Conservation (phyloP, 352 stramenopile species). For the Phytophthora podocarpi region DNA sequence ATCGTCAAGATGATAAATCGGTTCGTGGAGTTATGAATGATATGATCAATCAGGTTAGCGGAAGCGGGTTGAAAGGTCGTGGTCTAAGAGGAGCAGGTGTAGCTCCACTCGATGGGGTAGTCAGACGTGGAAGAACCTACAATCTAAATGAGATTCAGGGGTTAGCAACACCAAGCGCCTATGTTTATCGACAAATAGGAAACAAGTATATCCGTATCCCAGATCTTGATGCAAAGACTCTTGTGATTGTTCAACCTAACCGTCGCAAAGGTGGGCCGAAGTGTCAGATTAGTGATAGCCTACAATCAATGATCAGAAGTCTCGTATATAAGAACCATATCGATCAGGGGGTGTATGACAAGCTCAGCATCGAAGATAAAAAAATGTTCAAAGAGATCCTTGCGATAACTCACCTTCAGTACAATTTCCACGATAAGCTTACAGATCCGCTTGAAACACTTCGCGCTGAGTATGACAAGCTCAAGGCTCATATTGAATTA, state of each 20-base stretch:
- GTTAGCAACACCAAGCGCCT: slow-evolving; percentile 12
- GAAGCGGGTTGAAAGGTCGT: neutral
- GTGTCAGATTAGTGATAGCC: slow-evolving; percentile 5
- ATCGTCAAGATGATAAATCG: too few relatives aligned
- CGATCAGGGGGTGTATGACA: slow-evolving; percentile 16
- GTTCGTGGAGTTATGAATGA: too few relatives aligned
- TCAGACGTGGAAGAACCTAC: slow-evolving; percentile 6
- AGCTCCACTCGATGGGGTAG: slow-evolving; percentile 8
- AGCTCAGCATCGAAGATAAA: slow-evolving; percentile 17
- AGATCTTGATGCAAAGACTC: slow-evolving; percentile 17
- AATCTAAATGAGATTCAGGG: slow-evolving; percentile 23
- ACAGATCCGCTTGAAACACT: neutral
- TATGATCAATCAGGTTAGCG: too few relatives aligned
- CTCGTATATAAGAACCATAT: slow-evolving; percentile 12
- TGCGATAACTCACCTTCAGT: slow-evolving; percentile 2
- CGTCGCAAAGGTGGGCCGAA: slow-evolving; percentile 4
- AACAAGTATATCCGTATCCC: slow-evolving; percentile 1
- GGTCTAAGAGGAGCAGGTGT: slow-evolving; percentile 16
- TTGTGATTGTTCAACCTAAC: slow-evolving; percentile 15
- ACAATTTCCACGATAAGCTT: slow-evolving; percentile 6
- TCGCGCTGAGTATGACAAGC: slow-evolving; percentile 8
- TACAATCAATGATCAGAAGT: slow-evolving; percentile 14
- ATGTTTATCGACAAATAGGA: too few relatives aligned
- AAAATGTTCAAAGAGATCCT: slow-evolving; percentile 14
- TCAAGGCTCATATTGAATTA: slow-evolving; percentile 9